Percentiles rank a stretch among this genome's conserved stretches.
These are phyloP conservation scores for Neoboletus magnificus DNA, from an alignment of 768 basidiomycete species.

Conservation along the genomic window DNA sequence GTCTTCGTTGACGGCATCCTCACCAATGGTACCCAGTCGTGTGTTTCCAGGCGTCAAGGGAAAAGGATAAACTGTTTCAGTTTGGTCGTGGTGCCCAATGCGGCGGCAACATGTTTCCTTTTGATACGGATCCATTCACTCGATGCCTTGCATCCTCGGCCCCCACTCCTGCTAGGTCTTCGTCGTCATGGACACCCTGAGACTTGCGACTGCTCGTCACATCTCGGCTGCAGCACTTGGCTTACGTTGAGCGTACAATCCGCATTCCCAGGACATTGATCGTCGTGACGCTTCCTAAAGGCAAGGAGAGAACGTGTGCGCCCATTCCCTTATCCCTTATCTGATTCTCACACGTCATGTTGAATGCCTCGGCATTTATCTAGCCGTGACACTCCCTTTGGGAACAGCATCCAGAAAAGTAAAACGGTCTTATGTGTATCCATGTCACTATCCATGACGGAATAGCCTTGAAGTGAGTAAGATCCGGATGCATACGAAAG, in stretches of 20 bases:
- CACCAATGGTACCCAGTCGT: not conserved
- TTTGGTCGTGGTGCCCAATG: too few species aligned
- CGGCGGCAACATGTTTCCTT: not conserved
- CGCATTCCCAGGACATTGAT: not conserved
- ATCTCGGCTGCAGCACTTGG: not conserved
- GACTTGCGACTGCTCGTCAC: not conserved
- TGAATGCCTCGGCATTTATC: not conserved
- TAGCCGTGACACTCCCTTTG: not conserved
- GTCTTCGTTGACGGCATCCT: not conserved
- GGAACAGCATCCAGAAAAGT: not conserved
- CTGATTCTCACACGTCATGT: not conserved
- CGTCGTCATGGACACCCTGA: not conserved
- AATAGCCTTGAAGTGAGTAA: not conserved
- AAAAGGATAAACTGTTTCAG: not conserved
- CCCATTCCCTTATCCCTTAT: not conserved
- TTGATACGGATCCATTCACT: not conserved
- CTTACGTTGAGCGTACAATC: not conserved
- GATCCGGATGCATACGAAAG: not conserved
- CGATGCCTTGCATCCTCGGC: not conserved
- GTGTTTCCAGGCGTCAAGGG: too few species aligned
- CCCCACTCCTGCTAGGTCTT: not conserved
- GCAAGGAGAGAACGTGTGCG: not conserved
- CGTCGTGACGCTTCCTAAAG: not conserved
- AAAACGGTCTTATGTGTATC: not conserved
- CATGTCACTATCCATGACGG: not conserved